Evolutionary conservation across 2,329 filamentous ascomycete species (phyloP).

Genomic region (Neopestalotiopsis sp.): DNA sequence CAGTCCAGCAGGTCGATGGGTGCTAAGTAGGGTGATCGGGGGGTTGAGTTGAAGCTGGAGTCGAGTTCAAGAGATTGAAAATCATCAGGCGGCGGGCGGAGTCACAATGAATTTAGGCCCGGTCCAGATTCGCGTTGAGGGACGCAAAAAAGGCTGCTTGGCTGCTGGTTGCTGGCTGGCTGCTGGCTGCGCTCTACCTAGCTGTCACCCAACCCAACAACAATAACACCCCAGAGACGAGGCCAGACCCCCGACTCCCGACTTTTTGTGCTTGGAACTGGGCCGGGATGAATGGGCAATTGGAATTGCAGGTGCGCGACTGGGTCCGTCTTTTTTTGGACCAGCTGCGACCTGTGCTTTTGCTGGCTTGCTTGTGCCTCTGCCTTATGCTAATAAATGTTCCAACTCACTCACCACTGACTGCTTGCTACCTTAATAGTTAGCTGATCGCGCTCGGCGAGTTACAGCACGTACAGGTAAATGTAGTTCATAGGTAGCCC

Average conservation of each 20-base stretch:
- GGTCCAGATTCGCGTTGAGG: constrained; percentile 11
- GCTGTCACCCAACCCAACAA: constrained; percentile 14
- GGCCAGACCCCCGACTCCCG: neutral
- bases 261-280: neutral
- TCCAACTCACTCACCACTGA: neutral
- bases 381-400: neutral
- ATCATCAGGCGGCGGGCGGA: constrained; percentile 18
- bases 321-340: neutral
- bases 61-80: constrained; percentile 8
- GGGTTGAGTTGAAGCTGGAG: constrained; percentile 15
- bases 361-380: neutral
- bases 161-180: no score
- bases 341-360: neutral
- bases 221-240: neutral
- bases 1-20: constrained; percentile 9
- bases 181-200: neutral
- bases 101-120: constrained; percentile 15
- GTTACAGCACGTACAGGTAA: neutral
- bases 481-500: neutral
- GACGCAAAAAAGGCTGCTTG: neutral
- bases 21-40: constrained; percentile 16
- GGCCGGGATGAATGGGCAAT: constrained; percentile 2
- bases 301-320: constrained; percentile 14
- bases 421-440: neutral
- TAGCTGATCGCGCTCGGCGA: neutral